phyloP scores from a whole-genome alignment of 2,329 filamentous ascomycete species.

The Fusarium redolens region DNA sequence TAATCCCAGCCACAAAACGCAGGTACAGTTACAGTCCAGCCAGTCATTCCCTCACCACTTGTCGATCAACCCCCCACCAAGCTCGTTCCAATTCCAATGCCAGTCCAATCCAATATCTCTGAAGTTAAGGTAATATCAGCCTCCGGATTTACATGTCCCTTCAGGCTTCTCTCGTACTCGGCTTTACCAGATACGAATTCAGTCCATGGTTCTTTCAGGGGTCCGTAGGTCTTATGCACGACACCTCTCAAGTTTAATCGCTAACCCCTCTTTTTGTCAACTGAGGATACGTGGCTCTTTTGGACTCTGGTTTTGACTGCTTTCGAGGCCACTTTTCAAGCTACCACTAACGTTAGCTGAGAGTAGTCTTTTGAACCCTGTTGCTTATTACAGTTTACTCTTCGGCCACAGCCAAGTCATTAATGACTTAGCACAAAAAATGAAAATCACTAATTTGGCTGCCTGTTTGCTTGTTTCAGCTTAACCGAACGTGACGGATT shows the following conservation, averaged over 20 bases:
- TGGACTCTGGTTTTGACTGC: background rate
- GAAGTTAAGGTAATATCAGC: background rate
- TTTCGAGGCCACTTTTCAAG: conserved; percentile 18
- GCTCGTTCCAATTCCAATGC: conserved; percentile 6
- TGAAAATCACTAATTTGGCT: too few relatives aligned
- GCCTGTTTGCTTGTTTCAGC: background rate
- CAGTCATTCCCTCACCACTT: conserved; percentile 8
- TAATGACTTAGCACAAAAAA: background rate
- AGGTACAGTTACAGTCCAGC: conserved; percentile 30
- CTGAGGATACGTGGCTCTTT: conserved; percentile 35
- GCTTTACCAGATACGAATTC: conserved; percentile 8
- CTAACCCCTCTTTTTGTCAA: conserved; percentile 12
- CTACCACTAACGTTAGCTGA: conserved; percentile 5
- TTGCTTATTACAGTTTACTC: background rate
- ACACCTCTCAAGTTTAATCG: conserved; percentile 15
- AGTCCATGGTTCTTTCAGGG: conserved; percentile 1
- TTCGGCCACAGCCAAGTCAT: background rate
- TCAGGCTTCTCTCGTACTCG: conserved; percentile 21
- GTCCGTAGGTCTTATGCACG: conserved; percentile 20
- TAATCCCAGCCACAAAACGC: conserved; percentile 28
- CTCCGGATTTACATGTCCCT: background rate
- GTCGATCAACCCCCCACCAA: conserved; percentile 37
- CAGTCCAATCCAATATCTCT: background rate
- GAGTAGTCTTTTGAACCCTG: conserved; percentile 3
- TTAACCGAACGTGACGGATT: background rate